phyloP scores from a whole-genome alignment of 768 basidiomycete genomes.

The Guyanaporus albipodus region DNA sequence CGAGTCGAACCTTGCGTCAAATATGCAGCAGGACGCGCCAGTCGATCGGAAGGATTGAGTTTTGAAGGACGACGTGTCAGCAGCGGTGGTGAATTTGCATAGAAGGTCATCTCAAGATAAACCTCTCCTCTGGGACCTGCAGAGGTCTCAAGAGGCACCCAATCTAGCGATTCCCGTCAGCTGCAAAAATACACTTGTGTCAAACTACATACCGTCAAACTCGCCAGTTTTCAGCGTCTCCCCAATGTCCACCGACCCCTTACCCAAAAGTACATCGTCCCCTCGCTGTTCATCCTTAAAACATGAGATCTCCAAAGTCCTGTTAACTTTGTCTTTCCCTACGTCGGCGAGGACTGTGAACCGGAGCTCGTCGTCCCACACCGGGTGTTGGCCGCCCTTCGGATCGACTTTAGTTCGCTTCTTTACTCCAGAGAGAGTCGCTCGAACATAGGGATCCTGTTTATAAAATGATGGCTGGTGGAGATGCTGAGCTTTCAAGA shows the following conservation, averaged over 20 bases:
- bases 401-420: slow-evolving; percentile 71
- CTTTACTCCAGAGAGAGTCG: slow-evolving; percentile 53
- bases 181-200: neutral
- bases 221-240: slow-evolving; percentile 82
- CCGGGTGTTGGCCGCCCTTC: slow-evolving; percentile 90
- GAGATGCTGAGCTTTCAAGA: slow-evolving; percentile 81
- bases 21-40: slow-evolving; percentile 39
- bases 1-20: slow-evolving; percentile 18
- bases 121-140: slow-evolving; percentile 76
- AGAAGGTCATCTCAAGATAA: slow-evolving; percentile 94
- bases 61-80: slow-evolving; percentile 52
- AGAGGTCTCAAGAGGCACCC: slow-evolving; percentile 57
- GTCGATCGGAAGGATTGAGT: slow-evolving; percentile 46
- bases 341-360: slow-evolving; percentile 64
- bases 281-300: slow-evolving; percentile 73
- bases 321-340: slow-evolving; percentile 41
- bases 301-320: slow-evolving; percentile 70
- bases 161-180: slow-evolving; percentile 45
- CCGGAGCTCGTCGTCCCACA: slow-evolving; percentile 88
- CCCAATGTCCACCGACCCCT: slow-evolving; percentile 68
- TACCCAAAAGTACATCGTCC: slow-evolving; percentile 72
- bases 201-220: slow-evolving; percentile 73
- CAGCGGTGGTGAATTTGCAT: slow-evolving; percentile 61
- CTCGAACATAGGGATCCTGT: slow-evolving; percentile 81
- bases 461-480: slow-evolving; percentile 87